Conservation (phyloP, 768 basidiomycete genomes). For the Mycena albidolilacea region DNA sequence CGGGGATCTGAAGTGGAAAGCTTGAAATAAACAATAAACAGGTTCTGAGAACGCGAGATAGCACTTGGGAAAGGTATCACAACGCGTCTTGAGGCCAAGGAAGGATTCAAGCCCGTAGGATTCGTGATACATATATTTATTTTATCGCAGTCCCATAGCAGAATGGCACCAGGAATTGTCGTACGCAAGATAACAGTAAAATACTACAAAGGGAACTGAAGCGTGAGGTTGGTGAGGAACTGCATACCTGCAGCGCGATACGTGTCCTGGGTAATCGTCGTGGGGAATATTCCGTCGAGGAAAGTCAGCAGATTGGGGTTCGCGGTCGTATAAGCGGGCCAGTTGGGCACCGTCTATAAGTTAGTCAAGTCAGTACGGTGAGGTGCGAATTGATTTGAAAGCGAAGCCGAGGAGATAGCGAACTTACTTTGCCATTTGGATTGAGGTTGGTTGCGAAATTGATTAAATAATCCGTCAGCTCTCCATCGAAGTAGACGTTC, state of each 20-base stretch:
- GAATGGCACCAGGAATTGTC: too few relatives aligned
- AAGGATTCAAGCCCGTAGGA: too few relatives aligned
- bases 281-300: constrained; percentile 39
- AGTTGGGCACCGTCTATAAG: constrained; percentile 48
- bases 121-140: too few relatives aligned
- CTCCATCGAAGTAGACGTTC: constrained; percentile 45
- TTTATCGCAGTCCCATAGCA: too few relatives aligned
- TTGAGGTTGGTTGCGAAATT: constrained; percentile 52
- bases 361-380: too few relatives aligned
- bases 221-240: background rate
- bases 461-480: constrained; percentile 53
- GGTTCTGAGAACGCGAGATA: too few relatives aligned
- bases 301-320: constrained; percentile 52
- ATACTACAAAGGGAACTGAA: constrained; percentile 3
- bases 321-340: constrained; percentile 59
- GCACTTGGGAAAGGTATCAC: too few relatives aligned
- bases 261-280: constrained; percentile 2
- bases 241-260: background rate
- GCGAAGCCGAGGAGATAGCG: too few relatives aligned
- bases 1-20: too few relatives aligned
- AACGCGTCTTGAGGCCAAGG: too few relatives aligned
- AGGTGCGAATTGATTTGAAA: too few relatives aligned
- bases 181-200: background rate
- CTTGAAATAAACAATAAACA: too few relatives aligned
- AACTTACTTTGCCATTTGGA: constrained; percentile 51